A percentile compares a stretch with the other conserved stretches of the same genome.
phyloP scores from a whole-genome alignment of 768 basidiomycete species.

The Candolleomyces efflorescens region DNA sequence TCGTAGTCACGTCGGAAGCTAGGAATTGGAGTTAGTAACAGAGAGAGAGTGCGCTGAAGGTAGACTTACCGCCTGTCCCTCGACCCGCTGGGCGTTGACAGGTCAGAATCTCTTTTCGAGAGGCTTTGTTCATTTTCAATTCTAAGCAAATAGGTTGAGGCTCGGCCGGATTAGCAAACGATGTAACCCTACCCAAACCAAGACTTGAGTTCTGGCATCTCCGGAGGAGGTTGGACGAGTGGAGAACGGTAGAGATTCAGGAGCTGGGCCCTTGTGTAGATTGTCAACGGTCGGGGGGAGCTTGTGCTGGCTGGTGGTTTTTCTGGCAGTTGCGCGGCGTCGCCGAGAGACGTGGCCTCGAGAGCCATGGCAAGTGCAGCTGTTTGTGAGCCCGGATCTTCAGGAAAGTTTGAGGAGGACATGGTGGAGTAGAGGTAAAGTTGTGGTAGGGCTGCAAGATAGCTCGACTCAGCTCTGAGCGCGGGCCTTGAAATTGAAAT shows the following conservation, averaged over 20 bases:
- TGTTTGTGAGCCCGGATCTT: background rate
- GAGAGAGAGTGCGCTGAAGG: conserved; percentile 6
- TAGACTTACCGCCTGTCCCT: conserved; percentile 64
- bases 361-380: conserved; percentile 7
- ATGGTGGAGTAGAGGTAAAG: conserved; percentile 15
- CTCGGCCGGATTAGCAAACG: conserved; percentile 15
- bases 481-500: conserved; percentile 45
- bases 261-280: conserved; percentile 68
- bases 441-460: conserved; percentile 14
- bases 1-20: conserved; percentile 78
- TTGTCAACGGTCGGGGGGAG: conserved; percentile 44
- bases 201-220: conserved; percentile 79
- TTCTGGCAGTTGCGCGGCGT: conserved; percentile 15
- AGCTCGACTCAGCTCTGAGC: conserved; percentile 15
- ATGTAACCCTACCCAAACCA: conserved; percentile 78
- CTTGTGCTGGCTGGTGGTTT: conserved; percentile 18
- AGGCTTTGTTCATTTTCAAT: conserved; percentile 61
- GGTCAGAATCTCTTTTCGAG: conserved; percentile 68
- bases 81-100: conserved; percentile 44
- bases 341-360: conserved; percentile 17
- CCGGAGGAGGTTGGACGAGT: conserved; percentile 61
- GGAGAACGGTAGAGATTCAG: conserved; percentile 72
- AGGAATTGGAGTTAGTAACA: conserved; percentile 11
- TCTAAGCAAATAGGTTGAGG: conserved; percentile 29
- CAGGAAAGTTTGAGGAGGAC: conserved; percentile 15